A percentile compares a stretch with the other conserved stretches of the same genome.
These are phyloP conservation scores for Colletotrichum plurivorum DNA, from an alignment of 2,329 filamentous ascomycete genomes.

Conservation along the genomic window DNA sequence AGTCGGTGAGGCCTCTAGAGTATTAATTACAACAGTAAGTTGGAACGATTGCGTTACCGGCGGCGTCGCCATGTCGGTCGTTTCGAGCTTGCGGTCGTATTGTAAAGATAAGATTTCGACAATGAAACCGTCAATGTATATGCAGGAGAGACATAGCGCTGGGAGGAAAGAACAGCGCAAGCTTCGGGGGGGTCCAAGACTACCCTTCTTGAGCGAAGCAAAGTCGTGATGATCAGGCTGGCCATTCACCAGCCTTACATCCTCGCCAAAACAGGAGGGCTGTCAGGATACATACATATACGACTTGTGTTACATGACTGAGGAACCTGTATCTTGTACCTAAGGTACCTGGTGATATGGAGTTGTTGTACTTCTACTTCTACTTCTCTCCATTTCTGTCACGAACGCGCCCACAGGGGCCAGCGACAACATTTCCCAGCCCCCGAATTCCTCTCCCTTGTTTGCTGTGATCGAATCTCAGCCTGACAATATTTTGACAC, in stretches of 20 bases:
- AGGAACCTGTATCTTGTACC: neutral
- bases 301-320: neutral
- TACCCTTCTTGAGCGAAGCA: neutral
- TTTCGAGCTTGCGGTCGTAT: neutral
- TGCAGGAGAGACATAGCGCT: neutral
- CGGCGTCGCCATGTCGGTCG: neutral
- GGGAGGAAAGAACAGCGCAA: neutral
- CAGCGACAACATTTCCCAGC: neutral
- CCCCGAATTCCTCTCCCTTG: neutral
- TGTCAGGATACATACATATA: neutral
- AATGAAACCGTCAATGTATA: neutral
- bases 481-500: neutral
- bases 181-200: neutral
- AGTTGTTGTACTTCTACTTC: neutral
- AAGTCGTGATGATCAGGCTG: slow-evolving; percentile 1
- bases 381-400: neutral
- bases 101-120: neutral
- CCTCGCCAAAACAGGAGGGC: neutral
- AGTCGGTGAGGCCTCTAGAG: neutral
- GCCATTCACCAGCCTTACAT: neutral
- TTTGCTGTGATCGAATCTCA: neutral
- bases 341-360: neutral
- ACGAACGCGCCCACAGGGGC: neutral
- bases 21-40: neutral
- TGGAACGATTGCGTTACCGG: neutral